A percentile compares a stretch with the other conserved stretches of the same genome.
Evolutionary conservation across 305 asterid species (phyloP).

Genomic region (Rubia balearica): DNA sequence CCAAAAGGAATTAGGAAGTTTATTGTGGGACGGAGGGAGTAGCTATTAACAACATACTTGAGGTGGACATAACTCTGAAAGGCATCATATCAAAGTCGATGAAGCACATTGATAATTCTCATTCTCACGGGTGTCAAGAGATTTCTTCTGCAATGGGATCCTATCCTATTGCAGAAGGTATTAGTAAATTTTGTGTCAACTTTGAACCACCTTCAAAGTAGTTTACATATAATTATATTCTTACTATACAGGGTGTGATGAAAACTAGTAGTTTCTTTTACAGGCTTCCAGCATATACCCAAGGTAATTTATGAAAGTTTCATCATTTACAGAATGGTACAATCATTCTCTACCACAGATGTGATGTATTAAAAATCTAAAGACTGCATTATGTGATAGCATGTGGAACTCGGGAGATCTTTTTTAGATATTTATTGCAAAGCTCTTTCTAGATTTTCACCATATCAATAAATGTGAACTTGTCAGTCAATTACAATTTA

Average conservation of each 20-base stretch:
- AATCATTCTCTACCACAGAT: neutral
- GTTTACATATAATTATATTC: neutral
- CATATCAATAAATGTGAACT: neutral
- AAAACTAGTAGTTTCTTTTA: neutral
- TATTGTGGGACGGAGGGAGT: neutral
- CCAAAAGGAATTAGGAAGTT: too few relatives aligned
- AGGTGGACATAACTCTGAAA: neutral
- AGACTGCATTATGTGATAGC: neutral
- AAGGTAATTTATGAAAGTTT: neutral
- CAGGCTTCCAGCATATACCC: neutral
- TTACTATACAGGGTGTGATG: neutral
- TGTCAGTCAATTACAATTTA: neutral
- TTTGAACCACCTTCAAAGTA: neutral
- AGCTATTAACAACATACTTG: neutral
- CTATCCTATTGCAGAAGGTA: neutral
- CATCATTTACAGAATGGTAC: neutral
- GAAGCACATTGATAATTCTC: neutral
- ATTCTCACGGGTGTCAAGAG: neutral
- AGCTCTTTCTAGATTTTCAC: neutral
- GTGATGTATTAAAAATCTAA: neutral
- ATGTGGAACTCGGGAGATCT: neutral
- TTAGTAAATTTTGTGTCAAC: neutral
- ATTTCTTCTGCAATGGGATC: neutral
- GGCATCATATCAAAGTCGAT: neutral
- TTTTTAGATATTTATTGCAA: neutral